These are phyloP conservation scores for Rutidosis leptorrhynchoides DNA, from an alignment of 129 eudicot species.

Conservation along the genomic window DNA sequence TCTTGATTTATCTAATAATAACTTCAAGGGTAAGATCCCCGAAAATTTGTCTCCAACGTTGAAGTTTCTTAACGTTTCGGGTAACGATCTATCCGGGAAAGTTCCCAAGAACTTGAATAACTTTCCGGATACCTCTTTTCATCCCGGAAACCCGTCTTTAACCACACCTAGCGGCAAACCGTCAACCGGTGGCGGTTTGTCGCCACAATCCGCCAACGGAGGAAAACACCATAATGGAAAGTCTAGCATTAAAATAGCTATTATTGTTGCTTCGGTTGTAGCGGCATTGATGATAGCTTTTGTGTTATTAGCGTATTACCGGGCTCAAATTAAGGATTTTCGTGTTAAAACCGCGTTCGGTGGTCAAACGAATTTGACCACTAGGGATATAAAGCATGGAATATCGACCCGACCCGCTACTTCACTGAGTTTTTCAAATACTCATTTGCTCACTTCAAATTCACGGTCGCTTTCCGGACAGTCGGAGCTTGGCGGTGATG, in stretches of 20 bases:
- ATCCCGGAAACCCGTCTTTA: constrained; percentile 68
- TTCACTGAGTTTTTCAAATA: constrained; percentile 73
- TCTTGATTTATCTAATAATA: constrained; percentile 76
- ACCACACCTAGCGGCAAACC: constrained; percentile 27
- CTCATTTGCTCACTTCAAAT: constrained; percentile 77
- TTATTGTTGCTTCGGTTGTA: constrained; percentile 77
- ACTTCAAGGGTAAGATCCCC: constrained; percentile 68
- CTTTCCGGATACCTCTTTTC: constrained; percentile 61
- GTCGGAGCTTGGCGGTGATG: constrained; percentile 51
- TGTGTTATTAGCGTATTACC: constrained; percentile 66
- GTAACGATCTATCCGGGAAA: constrained; percentile 57
- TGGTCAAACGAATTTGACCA: constrained; percentile 42
- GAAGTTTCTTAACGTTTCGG: constrained; percentile 57
- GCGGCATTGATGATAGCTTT: constrained; percentile 80
- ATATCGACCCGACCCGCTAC: constrained; percentile 60
- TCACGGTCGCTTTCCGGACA: constrained; percentile 78
- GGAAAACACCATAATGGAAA: constrained; percentile 43
- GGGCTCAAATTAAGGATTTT: constrained; percentile 58
- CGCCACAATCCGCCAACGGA: constrained; percentile 19
- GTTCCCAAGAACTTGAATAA: constrained; percentile 59
- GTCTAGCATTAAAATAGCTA: constrained; percentile 60
- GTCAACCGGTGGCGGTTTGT: constrained; percentile 16
- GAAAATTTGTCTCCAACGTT: constrained; percentile 50
- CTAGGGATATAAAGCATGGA: constrained; percentile 58
- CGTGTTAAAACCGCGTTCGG: constrained; percentile 52